phyloP scores from a whole-genome alignment of 306 rosid species.

The Vigna radiata region DNA sequence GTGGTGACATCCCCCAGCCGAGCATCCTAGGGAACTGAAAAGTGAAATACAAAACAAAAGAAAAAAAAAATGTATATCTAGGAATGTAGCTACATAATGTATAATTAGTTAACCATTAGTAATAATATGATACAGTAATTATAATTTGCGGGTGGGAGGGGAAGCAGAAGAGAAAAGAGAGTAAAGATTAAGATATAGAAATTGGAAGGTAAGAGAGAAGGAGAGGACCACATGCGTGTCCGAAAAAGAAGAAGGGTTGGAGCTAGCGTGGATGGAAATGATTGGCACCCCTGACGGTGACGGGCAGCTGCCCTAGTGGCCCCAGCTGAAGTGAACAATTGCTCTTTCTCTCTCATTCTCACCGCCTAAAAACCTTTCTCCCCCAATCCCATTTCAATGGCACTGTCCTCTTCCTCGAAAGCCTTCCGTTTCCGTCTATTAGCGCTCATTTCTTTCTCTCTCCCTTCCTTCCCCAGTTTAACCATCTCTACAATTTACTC shows the following conservation, averaged over 20 bases:
- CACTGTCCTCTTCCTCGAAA: neutral
- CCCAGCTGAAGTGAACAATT: slow-evolving; percentile 53
- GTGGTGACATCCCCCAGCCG: slow-evolving; percentile 54
- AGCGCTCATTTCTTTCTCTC: neutral
- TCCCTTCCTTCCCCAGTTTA: neutral
- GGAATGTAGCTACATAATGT: too few relatives aligned
- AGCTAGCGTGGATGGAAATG: slow-evolving; percentile 48
- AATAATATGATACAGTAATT: neutral
- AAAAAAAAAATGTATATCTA: too few relatives aligned
- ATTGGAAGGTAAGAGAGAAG: slow-evolving; percentile 1
- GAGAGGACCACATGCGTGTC: slow-evolving; percentile 80
- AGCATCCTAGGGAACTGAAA: slow-evolving; percentile 32
- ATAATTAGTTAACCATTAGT: too few relatives aligned
- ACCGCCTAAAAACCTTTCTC: slow-evolving; percentile 49
- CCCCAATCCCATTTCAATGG: slow-evolving; percentile 33
- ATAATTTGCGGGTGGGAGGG: slow-evolving; percentile 12
- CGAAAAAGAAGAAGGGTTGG: slow-evolving; percentile 48
- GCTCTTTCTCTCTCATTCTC: neutral
- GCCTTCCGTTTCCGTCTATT: neutral
- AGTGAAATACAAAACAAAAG: neutral
- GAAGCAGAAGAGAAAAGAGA: neutral
- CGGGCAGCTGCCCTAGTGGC: slow-evolving; percentile 83
- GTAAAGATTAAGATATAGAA: neutral
- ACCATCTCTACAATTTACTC: too few relatives aligned
- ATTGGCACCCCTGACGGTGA: slow-evolving; percentile 68